Evolutionary conservation across 208 protist species (phyloP).

Genomic region (Acanthamoeba lenticulata): DNA sequence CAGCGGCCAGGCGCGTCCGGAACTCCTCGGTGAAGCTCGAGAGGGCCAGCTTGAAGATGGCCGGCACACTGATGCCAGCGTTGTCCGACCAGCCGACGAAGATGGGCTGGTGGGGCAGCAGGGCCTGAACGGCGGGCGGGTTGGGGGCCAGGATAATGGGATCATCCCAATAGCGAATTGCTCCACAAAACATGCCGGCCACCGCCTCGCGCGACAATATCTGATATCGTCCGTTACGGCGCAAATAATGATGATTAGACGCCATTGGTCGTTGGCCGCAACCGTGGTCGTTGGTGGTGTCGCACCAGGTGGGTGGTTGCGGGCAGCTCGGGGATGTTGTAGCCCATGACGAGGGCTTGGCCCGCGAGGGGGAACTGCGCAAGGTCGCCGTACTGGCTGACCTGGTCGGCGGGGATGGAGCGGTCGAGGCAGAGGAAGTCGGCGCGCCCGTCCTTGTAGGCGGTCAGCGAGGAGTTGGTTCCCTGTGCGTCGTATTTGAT

Average conservation of each 20-base stretch:
- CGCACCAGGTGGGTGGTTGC: background rate
- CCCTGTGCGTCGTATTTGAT: background rate
- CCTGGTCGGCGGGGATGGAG: background rate
- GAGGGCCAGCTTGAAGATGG: constrained; percentile 4
- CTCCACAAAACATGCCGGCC: background rate
- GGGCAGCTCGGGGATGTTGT: constrained; percentile 32
- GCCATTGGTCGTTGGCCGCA: background rate
- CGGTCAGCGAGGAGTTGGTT: background rate
- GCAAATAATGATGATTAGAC: background rate
- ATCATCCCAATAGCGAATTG: constrained; percentile 2
- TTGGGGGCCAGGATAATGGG: background rate
- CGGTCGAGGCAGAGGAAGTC: constrained; percentile 12
- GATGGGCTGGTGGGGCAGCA: background rate
- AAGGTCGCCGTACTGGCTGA: background rate
- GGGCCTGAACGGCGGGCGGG: background rate
- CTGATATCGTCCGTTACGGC: background rate
- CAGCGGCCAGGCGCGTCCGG: background rate
- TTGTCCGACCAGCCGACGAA: constrained; percentile 13
- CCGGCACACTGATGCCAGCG: constrained; percentile 7
- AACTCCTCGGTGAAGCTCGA: constrained; percentile 21
- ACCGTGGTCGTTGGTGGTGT: background rate
- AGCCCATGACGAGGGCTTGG: background rate
- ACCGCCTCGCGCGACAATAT: background rate
- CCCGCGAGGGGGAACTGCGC: constrained; percentile 37
- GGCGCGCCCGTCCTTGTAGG: too few species aligned